Evolutionary conservation across 768 basidiomycete genomes (phyloP), one percentile per base, ranked within the genome.

Genomic region (Ramaria sp.): DNA sequence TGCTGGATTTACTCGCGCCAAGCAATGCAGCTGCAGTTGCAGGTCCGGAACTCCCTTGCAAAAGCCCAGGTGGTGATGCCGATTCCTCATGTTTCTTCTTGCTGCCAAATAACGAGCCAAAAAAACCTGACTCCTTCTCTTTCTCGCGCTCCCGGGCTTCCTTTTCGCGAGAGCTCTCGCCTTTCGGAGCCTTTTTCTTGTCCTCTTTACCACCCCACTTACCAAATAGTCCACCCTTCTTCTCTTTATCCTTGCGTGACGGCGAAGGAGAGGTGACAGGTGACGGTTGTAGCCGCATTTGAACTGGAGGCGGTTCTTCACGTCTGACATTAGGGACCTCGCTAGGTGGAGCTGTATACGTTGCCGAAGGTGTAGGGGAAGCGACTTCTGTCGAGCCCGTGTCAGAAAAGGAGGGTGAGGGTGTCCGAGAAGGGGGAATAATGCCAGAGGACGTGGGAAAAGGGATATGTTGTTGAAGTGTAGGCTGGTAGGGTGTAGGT

Each of bases 21-120:
- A 96, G 79, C 7, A 94, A 73, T 3, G 91, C 90, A 28, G 86
- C 83, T 1, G 93, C 93, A 0, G 90, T 79, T 60, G 94, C 90
- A 27, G 88, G 83, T 37, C 88, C 91, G 18, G 81, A 73, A n/a
- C 71, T 69, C 20, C 64, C 58, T 22, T 73, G 56, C 58, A 63
- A 64, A 48, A 60, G 65, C 13, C 66, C 52, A 20, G 67, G 56
- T 50, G 70, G 60, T 25, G 76, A 66, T 45, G 73, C 66, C 13
- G 71, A 66, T 42, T 94, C 89, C 39, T 89, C 85, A 61, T 82
- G 83, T 76, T 93, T 96, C 76, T 88, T 91, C 66, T 78, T 82
- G 59, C 83, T 75, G 22, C 90, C 83, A 65, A 97, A 97, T 3
- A 97, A 73, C 10, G 89, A 90, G 1, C 92, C 91, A 60, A 98